These are phyloP conservation scores for Elongisporangium undulatum DNA, from an alignment of 352 stramenopile species.

Conservation along the genomic window DNA sequence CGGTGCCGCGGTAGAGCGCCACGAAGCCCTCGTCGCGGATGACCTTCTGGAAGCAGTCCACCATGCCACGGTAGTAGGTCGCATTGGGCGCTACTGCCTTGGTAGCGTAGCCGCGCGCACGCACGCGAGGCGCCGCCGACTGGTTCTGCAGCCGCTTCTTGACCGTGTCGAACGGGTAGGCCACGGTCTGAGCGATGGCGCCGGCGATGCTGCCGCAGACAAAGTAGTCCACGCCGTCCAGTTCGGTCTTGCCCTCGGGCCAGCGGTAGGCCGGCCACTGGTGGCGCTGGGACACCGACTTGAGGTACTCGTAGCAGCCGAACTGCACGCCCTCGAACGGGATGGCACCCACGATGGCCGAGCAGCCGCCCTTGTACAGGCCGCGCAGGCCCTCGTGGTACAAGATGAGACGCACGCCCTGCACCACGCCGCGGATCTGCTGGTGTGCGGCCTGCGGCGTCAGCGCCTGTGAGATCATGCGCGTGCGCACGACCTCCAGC, in stretches of 20 bases:
- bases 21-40: conserved; percentile 63
- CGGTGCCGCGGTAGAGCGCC: conserved; percentile 70
- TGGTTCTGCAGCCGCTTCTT: conserved; percentile 80
- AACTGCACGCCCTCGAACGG: conserved; percentile 85
- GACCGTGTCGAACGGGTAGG: conserved; percentile 83
- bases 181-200: conserved; percentile 73
- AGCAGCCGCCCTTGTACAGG: conserved; percentile 69
- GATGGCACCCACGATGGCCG: conserved; percentile 61
- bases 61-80: conserved; percentile 60
- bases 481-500: conserved; percentile 77
- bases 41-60: conserved; percentile 70
- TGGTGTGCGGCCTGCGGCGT: conserved; percentile 19
- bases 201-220: conserved; percentile 68
- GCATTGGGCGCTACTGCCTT: conserved; percentile 9
- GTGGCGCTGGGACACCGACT: conserved; percentile 32
- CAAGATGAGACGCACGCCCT: conserved; percentile 58
- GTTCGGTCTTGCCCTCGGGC: conserved; percentile 59
- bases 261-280: conserved; percentile 62
- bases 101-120: conserved; percentile 11
- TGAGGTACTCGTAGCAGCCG: conserved; percentile 80
- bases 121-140: conserved; percentile 17
- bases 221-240: conserved; percentile 74
- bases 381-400: conserved; percentile 54
- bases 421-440: conserved; percentile 51
- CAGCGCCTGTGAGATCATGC: conserved; percentile 67